Evolutionary conservation across 2,329 filamentous ascomycete species (phyloP).

Genomic region (Ramularia collo-cygni): DNA sequence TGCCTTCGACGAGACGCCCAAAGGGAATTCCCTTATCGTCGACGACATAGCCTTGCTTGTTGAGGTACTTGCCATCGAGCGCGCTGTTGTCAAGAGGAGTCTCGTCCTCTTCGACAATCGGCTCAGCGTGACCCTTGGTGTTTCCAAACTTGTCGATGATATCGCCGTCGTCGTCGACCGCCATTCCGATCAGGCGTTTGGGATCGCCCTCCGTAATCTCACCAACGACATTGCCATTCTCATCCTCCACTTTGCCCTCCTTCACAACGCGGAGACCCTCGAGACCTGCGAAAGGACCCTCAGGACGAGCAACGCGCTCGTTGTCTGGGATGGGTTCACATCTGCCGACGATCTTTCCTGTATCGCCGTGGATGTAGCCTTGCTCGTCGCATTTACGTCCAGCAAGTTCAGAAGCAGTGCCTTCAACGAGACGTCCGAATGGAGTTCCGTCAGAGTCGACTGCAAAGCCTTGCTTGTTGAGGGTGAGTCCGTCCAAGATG

Average conservation of each 20-base stretch:
- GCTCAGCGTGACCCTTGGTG: conserved; percentile 54
- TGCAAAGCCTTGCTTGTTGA: conserved; percentile 55
- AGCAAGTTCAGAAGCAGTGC: conserved; percentile 49
- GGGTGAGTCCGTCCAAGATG: conserved; percentile 45
- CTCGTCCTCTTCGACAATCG: conserved; percentile 39
- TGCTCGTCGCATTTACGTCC: conserved; percentile 50
- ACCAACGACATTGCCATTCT: conserved; percentile 71
- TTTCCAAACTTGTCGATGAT: conserved; percentile 68
- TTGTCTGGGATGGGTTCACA: conserved; percentile 53
- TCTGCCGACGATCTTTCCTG: conserved; percentile 50
- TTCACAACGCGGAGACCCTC: conserved; percentile 59
- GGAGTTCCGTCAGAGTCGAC: conserved; percentile 48
- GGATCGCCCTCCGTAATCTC: conserved; percentile 63
- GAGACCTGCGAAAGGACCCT: conserved; percentile 63
- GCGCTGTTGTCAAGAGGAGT: conserved; percentile 44
- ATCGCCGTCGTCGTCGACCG: conserved; percentile 76
- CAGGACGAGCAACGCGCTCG: conserved; percentile 49
- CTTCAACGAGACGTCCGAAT: conserved; percentile 50
- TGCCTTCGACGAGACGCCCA: conserved; percentile 51
- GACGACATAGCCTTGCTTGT: conserved; percentile 56
- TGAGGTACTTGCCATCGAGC: conserved; percentile 48
- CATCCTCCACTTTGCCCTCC: conserved; percentile 66
- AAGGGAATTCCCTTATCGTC: conserved; percentile 48
- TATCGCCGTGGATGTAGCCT: conserved; percentile 50
- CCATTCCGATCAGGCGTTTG: conserved; percentile 64